Evolutionary conservation across 345 rosid species (phyloP).

Genomic region (Salix exigua): DNA sequence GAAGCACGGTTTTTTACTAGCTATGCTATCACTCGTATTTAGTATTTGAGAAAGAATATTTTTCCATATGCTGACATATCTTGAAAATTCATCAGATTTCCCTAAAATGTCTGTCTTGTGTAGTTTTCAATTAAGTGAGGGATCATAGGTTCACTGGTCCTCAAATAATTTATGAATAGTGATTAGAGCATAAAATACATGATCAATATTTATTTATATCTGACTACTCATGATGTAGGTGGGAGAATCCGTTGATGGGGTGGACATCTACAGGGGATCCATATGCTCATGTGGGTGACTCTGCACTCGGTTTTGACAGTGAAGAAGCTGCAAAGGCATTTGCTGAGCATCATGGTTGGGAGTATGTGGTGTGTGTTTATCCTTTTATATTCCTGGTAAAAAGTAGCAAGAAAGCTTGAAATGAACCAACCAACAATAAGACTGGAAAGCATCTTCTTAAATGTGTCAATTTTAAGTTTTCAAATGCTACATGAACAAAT

Average conservation of each 20-base stretch:
- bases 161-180: not conserved
- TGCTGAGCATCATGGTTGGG: conserved; percentile 93
- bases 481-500: not conserved
- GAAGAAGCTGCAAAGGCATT: conserved; percentile 79
- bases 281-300: conserved; percentile 93
- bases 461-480: not conserved
- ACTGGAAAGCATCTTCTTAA: not conserved
- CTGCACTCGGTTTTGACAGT: conserved; percentile 68
- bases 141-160: not conserved
- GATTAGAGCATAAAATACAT: not conserved
- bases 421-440: too few species aligned
- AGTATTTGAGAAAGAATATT: not conserved
- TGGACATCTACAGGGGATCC: conserved; percentile 99
- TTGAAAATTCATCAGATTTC: not conserved
- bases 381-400: not conserved
- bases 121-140: not conserved
- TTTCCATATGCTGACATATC: too few species aligned
- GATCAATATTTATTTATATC: not conserved
- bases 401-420: too few species aligned
- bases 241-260: conserved; percentile 99
- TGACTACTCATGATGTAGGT: conserved; percentile 38
- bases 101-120: not conserved
- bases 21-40: not conserved
- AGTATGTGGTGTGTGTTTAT: conserved; percentile 52
- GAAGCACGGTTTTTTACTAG: not conserved